Base-by-base conservation (phyloP, 352 stramenopile species). In the Blastocystis sp. region DNA sequence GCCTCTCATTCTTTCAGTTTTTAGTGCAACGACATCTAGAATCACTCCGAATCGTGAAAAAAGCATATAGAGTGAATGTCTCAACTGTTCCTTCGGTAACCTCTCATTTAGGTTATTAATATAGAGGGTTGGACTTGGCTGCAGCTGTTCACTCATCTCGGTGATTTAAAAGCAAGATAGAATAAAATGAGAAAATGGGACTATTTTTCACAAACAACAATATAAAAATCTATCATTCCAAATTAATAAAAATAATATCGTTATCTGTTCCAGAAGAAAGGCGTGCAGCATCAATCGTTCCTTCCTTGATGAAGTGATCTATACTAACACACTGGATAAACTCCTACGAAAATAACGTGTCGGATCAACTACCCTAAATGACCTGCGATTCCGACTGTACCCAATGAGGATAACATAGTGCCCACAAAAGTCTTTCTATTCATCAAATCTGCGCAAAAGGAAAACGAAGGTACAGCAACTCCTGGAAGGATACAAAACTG, bases 71-170 rank as follows among this genome's bases (percentile, higher is more conserved):
- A 85, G 30, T 18, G 53, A 56, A 66, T 68, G 43, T 34, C 63
- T 85, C 73, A 85, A 68, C 47, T 85, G 73, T 55, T 85, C 73
- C 73, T 85, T 85, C 53, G 73, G 54, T 8, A 85, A 43, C 30
- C 63, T 85, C 53, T 85, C 73, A 20, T 85, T 85, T 34, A 85
- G 73, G 73, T 85, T 85, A 45, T 85, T 85, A 30, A 85, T 62
- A 43, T 85, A 85, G 5, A 85, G 45, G 13, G 73, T 85, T 45
- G 59, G 73, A 66, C 65, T 85, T 9, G 73, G 53, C 39, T 68
- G 53, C 47, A 59, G 20, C 73, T 68, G 47, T 26, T 45, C 53
- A 37, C 39, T 26, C 73, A 85, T 85, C n/a, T 54, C 20, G 6
- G 39, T 41, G 20, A 41, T 75, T 43, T 75, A 39, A 75, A 24